Base-by-base conservation (phyloP, 805 yeast genomes). In the Teunomyces atbi region DNA sequence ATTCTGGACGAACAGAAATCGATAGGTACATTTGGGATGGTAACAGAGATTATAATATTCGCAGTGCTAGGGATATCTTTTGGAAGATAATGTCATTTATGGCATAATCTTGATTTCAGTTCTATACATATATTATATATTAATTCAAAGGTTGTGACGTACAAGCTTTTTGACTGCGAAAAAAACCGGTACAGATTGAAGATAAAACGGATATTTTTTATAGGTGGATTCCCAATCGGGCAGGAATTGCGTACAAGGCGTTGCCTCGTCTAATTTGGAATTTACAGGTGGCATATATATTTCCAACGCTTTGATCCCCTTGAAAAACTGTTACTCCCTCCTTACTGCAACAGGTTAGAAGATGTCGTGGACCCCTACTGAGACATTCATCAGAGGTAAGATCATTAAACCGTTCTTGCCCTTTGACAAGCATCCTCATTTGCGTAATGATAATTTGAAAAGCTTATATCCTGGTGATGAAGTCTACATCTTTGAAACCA, bases 21-120 rank as follows among this genome's bases (percentile, higher is more conserved):
- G 96, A 89, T 64, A 71, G 89, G 41, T 79, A 79, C 51, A 80
- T 83, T 18, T 88, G 96, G 95, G 89, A 84, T 53, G 94, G 88
- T 47, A 88, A 86, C 20, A 59, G 64, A 41, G 76, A 71, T 44
- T 71, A 68, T 50, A 68, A 69, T 49, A 54, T 56, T 20, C 57
- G 62, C 29, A 68, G 58, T 39, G 23, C 65, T 30, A 67, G 66
- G 44, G 74, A 69, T 16, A 58, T 67, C 5, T 43, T 61, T n/a
- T 57, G 57, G 37, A 71, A 68, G 51, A 53, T 62, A 47, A 45
- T 61, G 1, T 64, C 72, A 5, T 65, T 66, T 46, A 48, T 72
- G 28, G 74, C 74, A 3, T 71, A 53, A 34, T 4, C 21, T 18
- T 36, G 20, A 20, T 36, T 36, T 36, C 23, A 36, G 37, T 21